Base-by-base conservation (phyloP, 768 basidiomycete genomes). In the Boletus subparvulus region DNA sequence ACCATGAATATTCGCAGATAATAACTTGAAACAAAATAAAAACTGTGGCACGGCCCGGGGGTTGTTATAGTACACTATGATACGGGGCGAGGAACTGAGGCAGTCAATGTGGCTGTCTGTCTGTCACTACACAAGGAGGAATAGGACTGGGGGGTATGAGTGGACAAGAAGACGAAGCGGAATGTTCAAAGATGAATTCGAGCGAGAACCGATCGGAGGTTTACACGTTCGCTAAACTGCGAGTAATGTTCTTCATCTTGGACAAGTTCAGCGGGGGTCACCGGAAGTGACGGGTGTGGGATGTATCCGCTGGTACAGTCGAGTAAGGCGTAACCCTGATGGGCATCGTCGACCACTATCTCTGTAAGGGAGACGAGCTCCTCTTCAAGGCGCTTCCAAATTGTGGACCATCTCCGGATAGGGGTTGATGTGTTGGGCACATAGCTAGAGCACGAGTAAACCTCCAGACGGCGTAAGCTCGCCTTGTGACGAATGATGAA, bases 401-500 rank as follows among this genome's bases (percentile, higher is more conserved):
- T 69, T 17, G 58, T 59, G 19, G 65, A 61, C 70, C 70, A 71
- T 28, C 42, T 62, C 40, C 71, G 65, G 12, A 64, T 2, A 32
- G 65, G 50, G n/a, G 54, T 49, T 13, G 55, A 35, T 3, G n/a
- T 6, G n/a, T 30, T 56, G n/a, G 59, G 48, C 3, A 61, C 60
- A 28, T 71, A 73, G 47, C 64, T 73, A 2, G 65, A 47, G 36
- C 71, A 71, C 3, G 63, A 65, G 40, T 21, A 56, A 30, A 71
- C 40, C 24, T 73, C 70, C 6, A 71, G 47, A 28, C 54, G 62
- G 5, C 62, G 65, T 6, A 71, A 39, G 28, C 50, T 58, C 26
- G 44, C 50, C 48, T 73, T 73, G 61, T 71, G 71, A 14, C 71
- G 65, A 21, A 71, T 2, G n/a, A 71, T 54, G 30, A 71, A 73